phyloP scores from a whole-genome alignment of 441 rosid genomes.

The Omphalea diandra region DNA sequence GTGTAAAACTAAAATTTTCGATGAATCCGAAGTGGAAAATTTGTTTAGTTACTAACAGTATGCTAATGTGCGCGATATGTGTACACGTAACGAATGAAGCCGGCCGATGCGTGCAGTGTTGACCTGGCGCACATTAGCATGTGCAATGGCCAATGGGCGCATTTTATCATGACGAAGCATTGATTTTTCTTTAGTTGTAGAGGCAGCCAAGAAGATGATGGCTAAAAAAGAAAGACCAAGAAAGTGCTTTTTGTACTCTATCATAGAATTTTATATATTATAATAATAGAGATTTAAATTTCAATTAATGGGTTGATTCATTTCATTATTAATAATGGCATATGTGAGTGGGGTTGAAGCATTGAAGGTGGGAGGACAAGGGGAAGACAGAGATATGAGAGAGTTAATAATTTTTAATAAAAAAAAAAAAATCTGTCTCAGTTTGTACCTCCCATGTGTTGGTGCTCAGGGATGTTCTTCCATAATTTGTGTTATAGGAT shows the following conservation, averaged over 20 bases:
- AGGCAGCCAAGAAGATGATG: slow-evolving; percentile 4
- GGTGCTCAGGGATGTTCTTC: slow-evolving; percentile 12
- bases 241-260: slow-evolving; percentile 5
- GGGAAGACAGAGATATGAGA: slow-evolving; percentile 25
- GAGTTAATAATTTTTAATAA: slow-evolving; percentile 21
- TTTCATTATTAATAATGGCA: too few species aligned
- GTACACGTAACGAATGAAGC: background rate
- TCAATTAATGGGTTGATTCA: background rate
- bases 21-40: background rate
- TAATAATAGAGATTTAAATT: background rate
- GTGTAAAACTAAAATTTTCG: background rate
- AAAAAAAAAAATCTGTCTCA: slow-evolving; percentile 23
- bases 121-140: background rate
- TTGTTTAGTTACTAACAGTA: background rate
- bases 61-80: slow-evolving; percentile 9
- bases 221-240: slow-evolving; percentile 13
- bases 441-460: slow-evolving; percentile 29
- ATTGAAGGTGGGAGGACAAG: slow-evolving; percentile 25
- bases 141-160: background rate
- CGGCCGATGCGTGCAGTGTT: background rate
- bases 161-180: background rate
- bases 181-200: background rate
- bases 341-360: slow-evolving; percentile 20
- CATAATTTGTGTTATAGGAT: background rate
- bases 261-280: too few species aligned